Evolutionary conservation across 2,329 filamentous ascomycete species (phyloP).

Genomic region (Aspergillus hortae): DNA sequence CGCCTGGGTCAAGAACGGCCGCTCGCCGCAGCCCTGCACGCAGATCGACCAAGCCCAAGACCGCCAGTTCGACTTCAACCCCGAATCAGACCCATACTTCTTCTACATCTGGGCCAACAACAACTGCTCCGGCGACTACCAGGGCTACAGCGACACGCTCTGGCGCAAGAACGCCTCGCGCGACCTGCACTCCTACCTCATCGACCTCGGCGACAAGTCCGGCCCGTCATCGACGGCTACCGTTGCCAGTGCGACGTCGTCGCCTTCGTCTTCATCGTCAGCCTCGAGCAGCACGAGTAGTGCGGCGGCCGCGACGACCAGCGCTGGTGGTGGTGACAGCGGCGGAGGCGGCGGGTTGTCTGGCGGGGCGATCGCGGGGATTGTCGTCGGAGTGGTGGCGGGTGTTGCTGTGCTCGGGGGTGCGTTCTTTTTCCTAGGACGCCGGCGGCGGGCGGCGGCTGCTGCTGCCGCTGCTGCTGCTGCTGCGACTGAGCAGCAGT

Average conservation of each 20-base stretch:
- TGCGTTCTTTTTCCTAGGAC: constrained; percentile 10
- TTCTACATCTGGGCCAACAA: constrained; percentile 9
- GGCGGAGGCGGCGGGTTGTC: background rate
- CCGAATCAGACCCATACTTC: background rate
- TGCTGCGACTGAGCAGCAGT: background rate
- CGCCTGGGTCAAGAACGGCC: constrained; percentile 1
- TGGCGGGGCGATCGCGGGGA: constrained; percentile 8
- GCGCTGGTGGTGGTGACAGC: too few species aligned
- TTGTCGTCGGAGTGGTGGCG: constrained; percentile 8
- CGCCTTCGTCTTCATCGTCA: background rate
- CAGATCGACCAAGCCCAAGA: constrained; percentile 9
- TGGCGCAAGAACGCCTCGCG: constrained; percentile 7
- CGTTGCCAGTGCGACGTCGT: background rate
- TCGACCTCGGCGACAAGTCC: constrained; percentile 3
- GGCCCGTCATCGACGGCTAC: background rate
- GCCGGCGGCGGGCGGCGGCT: background rate
- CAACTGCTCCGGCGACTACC: constrained; percentile 5
- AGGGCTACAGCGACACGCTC: constrained; percentile 5
- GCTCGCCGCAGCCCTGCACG: constrained; percentile 1
- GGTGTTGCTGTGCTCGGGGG: constrained; percentile 4
- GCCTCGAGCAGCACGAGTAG: background rate
- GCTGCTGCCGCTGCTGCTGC: background rate
- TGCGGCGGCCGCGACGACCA: background rate
- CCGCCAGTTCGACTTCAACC: constrained; percentile 6
- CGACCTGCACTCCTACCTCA: constrained; percentile 8